A percentile compares a stretch with the other conserved stretches of the same genome.
Evolutionary conservation across 176 grass and related monocot species (phyloP).

Genomic region (Phyllostachys edulis): DNA sequence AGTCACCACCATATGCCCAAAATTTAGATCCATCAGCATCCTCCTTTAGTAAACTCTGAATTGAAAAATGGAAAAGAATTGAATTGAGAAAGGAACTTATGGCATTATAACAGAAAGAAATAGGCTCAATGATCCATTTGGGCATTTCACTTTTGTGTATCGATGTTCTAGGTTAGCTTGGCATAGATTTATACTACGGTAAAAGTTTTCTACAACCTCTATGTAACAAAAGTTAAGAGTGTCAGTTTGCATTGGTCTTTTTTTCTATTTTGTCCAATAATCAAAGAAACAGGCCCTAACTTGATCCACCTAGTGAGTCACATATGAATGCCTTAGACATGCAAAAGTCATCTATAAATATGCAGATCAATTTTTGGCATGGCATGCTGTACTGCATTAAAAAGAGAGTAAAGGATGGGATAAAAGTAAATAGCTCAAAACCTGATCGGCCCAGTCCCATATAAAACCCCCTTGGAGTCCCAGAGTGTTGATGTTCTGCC

Average conservation of each 20-base stretch:
- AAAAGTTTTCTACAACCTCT: background rate
- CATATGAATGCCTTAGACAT: background rate
- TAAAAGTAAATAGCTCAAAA: slow-evolving; percentile 37
- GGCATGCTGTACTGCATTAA: background rate
- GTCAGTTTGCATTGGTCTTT: background rate
- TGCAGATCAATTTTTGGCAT: background rate
- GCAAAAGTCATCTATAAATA: background rate
- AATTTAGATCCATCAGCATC: slow-evolving; percentile 62
- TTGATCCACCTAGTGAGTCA: background rate
- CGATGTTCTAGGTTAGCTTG: background rate
- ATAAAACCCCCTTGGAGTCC: slow-evolving; percentile 99
- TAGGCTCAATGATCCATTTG: background rate
- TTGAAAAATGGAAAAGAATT: background rate
- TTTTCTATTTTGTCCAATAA: background rate
- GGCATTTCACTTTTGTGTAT: background rate
- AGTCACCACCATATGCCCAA: slow-evolving; percentile 96
- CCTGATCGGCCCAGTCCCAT: slow-evolving; percentile 97
- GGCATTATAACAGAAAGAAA: background rate
- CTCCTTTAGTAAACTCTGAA: slow-evolving; percentile 81
- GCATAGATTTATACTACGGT: background rate
- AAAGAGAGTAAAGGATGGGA: background rate
- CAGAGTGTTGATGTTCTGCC: slow-evolving; percentile 43
- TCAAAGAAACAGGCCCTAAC: background rate
- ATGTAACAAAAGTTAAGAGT: background rate
- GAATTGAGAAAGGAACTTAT: background rate